These are phyloP conservation scores for Flammula alnicola DNA, from an alignment of 1,284 basidiomycete genomes.

Conservation along the genomic window DNA sequence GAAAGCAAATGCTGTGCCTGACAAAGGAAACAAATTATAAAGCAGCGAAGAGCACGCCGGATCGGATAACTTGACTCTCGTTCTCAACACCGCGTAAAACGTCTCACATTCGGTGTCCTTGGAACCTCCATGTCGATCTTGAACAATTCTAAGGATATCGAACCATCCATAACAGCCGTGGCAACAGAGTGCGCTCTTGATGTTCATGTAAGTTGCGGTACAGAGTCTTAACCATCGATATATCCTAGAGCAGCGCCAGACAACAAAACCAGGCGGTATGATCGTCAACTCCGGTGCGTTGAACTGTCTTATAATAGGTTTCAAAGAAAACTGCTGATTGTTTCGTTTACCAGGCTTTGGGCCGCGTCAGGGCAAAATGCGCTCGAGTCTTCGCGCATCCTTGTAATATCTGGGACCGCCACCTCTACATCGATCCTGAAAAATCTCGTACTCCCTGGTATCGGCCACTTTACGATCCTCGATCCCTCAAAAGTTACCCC, in stretches of 20 bases:
- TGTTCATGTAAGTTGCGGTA: not conserved
- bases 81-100: too few relatives aligned
- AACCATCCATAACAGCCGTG: constrained; percentile 52
- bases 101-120: too few relatives aligned
- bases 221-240: constrained; percentile 9
- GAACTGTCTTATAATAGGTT: not conserved
- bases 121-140: constrained; percentile 9
- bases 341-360: constrained; percentile 78
- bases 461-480: constrained; percentile 90
- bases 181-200: constrained; percentile 40
- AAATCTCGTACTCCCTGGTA: constrained; percentile 94
- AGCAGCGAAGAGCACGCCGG: too few relatives aligned
- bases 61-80: too few relatives aligned
- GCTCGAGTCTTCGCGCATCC: constrained; percentile 83
- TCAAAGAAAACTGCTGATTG: not conserved
- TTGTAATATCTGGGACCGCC: constrained; percentile 82
- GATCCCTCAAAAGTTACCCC: constrained; percentile 67
- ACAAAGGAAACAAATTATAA: too few relatives aligned
- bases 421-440: constrained; percentile 89
- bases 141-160: constrained; percentile 14
- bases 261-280: constrained; percentile 86
- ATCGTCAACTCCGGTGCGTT: constrained; percentile 87
- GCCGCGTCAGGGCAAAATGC: constrained; percentile 93
- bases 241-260: constrained; percentile 65
- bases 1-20: too few relatives aligned